A percentile compares a stretch with the other conserved stretches of the same genome.
Conservation (phyloP, 2,329 filamentous ascomycete genomes). For the Xylariaceae sp. region DNA sequence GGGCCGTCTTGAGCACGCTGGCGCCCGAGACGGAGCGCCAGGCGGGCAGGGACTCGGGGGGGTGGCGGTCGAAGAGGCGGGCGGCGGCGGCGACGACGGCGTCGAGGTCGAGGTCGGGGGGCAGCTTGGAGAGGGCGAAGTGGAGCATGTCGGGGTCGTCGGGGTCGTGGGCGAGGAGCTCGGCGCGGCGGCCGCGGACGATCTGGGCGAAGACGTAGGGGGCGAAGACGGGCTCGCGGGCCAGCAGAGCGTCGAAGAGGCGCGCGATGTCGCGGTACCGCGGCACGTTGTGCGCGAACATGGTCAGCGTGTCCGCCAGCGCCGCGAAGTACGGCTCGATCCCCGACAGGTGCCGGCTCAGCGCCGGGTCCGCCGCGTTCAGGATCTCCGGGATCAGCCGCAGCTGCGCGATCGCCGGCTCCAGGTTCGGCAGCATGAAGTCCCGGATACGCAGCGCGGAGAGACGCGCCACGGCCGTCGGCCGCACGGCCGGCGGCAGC, state of each 20-base stretch:
- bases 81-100: conserved; percentile 69
- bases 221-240: conserved; percentile 82
- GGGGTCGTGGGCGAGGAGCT: conserved; percentile 76
- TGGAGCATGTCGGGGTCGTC: conserved; percentile 94
- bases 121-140: conserved; percentile 83
- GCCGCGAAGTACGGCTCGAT: conserved; percentile 92
- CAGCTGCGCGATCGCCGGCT: conserved; percentile 82
- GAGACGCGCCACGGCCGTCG: conserved; percentile 72
- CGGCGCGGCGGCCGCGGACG: conserved; percentile 75
- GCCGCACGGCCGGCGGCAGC: conserved; percentile 64
- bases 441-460: conserved; percentile 90
- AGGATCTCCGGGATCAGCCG: conserved; percentile 84
- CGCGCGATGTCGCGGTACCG: conserved; percentile 86
- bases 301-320: conserved; percentile 86
- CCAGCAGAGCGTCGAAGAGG: conserved; percentile 89
- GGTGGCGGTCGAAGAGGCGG: conserved; percentile 64
- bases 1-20: conserved; percentile 86
- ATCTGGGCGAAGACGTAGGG: conserved; percentile 93
- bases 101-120: conserved; percentile 79
- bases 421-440: conserved; percentile 91
- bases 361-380: conserved; percentile 66
- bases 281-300: conserved; percentile 96
- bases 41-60: conserved; percentile 70
- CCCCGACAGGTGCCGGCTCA: conserved; percentile 75
- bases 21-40: conserved; percentile 74